phyloP scores from a whole-genome alignment of 2,329 filamentous ascomycete species.

The Coniochaeta sp. region DNA sequence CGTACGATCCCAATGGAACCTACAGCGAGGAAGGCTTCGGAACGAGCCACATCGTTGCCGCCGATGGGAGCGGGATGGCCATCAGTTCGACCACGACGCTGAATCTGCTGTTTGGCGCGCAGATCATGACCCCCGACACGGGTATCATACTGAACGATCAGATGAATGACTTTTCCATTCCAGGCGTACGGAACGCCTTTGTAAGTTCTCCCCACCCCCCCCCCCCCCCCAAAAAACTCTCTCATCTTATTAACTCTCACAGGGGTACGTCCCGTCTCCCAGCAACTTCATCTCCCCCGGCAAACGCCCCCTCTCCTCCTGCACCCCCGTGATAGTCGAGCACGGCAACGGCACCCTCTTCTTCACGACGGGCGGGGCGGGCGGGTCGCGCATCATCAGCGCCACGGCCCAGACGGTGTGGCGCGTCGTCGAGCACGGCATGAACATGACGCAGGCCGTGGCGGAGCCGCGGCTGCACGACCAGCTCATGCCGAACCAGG shows the following conservation, averaged over 20 bases:
- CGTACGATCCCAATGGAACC: slow-evolving; percentile 64
- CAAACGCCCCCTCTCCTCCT: slow-evolving; percentile 79
- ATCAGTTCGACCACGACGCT: slow-evolving; percentile 81
- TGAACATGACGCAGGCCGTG: slow-evolving; percentile 58
- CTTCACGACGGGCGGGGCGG: slow-evolving; percentile 69
- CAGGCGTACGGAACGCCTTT: slow-evolving; percentile 69
- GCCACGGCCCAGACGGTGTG: slow-evolving; percentile 72
- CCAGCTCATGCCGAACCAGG: slow-evolving; percentile 65
- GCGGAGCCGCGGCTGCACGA: slow-evolving; percentile 70
- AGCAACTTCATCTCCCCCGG: slow-evolving; percentile 75
- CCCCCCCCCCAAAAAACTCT: too few species aligned
- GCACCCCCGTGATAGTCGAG: slow-evolving; percentile 75
- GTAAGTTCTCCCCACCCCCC: too few species aligned
- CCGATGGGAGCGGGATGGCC: slow-evolving; percentile 67
- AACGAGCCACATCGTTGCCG: slow-evolving; percentile 66
- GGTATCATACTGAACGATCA: slow-evolving; percentile 74
- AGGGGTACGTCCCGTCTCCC: slow-evolving; percentile 68
- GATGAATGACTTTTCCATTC: slow-evolving; percentile 81
- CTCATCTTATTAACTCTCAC: too few species aligned
- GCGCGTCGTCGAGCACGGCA: slow-evolving; percentile 61
- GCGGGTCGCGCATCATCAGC: slow-evolving; percentile 80
- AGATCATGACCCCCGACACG: slow-evolving; percentile 71
- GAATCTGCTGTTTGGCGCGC: slow-evolving; percentile 78
- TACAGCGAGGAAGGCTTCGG: slow-evolving; percentile 65
- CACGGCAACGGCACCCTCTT: slow-evolving; percentile 61